These are phyloP conservation scores for Russula emetica DNA, from an alignment of 768 basidiomycete genomes.

Conservation along the genomic window DNA sequence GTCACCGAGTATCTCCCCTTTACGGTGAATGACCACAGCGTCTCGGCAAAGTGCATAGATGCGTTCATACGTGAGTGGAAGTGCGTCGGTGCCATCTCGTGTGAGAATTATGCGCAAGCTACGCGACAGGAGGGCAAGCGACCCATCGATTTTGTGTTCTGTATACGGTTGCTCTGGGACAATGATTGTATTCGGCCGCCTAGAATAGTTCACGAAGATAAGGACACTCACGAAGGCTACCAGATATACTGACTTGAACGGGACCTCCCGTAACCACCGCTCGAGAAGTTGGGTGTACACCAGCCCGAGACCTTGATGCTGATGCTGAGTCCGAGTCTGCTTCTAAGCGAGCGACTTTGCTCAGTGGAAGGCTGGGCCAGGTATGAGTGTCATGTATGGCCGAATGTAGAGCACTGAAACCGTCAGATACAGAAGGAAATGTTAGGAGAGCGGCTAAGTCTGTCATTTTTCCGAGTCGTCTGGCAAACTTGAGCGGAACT, in stretches of 20 bases:
- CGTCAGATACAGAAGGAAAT: constrained; percentile 43
- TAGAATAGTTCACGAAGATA: neutral
- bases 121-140: constrained; percentile 35
- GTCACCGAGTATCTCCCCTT: constrained; percentile 57
- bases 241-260: constrained; percentile 46
- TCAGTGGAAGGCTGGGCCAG: constrained; percentile 51
- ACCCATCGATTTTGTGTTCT: constrained; percentile 24
- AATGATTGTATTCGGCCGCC: neutral
- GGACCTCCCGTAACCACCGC: constrained; percentile 34
- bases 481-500: neutral
- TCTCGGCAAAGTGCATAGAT: constrained; percentile 56
- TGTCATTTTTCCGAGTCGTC: constrained; percentile 6
- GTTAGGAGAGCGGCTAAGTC: constrained; percentile 25
- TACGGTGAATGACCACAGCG: constrained; percentile 48
- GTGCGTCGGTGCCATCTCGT: constrained; percentile 33
- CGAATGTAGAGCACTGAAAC: constrained; percentile 43
- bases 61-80: constrained; percentile 50
- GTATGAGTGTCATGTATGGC: constrained; percentile 38
- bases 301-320: constrained; percentile 48
- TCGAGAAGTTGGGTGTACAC: constrained; percentile 28
- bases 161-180: constrained; percentile 25
- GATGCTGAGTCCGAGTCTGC: constrained; percentile 65
- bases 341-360: constrained; percentile 64
- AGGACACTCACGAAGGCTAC: constrained; percentile 35
- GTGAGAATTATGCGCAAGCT: constrained; percentile 39